Percentiles rank a stretch among this genome's conserved stretches.
Conservation (phyloP, 495 filamentous ascomycete genomes). For the Penicillium waksmanii region DNA sequence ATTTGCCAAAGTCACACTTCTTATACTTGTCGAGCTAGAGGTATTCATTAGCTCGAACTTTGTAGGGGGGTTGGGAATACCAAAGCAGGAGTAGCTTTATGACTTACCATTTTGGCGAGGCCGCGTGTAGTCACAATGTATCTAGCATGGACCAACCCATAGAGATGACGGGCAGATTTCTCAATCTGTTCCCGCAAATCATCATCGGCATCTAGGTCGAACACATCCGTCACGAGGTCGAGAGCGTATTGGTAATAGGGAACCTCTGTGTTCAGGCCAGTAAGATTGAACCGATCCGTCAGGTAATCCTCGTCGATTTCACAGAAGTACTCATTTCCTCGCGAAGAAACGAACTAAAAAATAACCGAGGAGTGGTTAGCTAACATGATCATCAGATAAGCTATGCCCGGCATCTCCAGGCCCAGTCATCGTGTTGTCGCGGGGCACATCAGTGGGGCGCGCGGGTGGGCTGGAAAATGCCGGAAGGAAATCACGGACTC, state of each 20-base stretch:
- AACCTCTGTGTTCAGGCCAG: constrained; percentile 94
- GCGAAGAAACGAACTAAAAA: constrained; percentile 90
- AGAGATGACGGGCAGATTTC: constrained; percentile 94
- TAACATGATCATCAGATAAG: constrained; percentile 12
- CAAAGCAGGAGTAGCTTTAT: not conserved
- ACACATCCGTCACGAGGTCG: constrained; percentile 99
- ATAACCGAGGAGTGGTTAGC: constrained; percentile 14
- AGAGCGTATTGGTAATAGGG: constrained; percentile 99
- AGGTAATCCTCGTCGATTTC: constrained; percentile 99
- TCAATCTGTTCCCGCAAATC: constrained; percentile 98
- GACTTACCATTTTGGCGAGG: constrained; percentile 89
- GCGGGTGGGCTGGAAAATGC: constrained; percentile 1
- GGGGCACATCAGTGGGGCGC: constrained; percentile 10
- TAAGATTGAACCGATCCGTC: constrained; percentile 97
- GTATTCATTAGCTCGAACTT: constrained; percentile 6
- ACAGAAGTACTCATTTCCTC: constrained; percentile 99
- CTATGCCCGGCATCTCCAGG: not conserved
- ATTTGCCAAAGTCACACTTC: constrained; percentile 97
- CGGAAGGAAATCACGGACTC: constrained; percentile 43
- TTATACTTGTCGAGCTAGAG: constrained; percentile 96
- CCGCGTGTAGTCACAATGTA: constrained; percentile 97
- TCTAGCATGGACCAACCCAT: constrained; percentile 93
- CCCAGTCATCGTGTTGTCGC: constrained; percentile 4
- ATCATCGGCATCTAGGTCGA: constrained; percentile 98
- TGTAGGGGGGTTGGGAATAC: not conserved